phyloP scores from a whole-genome alignment of 1,139 yeast genomes.

The Lodderomyces elongisporus region DNA sequence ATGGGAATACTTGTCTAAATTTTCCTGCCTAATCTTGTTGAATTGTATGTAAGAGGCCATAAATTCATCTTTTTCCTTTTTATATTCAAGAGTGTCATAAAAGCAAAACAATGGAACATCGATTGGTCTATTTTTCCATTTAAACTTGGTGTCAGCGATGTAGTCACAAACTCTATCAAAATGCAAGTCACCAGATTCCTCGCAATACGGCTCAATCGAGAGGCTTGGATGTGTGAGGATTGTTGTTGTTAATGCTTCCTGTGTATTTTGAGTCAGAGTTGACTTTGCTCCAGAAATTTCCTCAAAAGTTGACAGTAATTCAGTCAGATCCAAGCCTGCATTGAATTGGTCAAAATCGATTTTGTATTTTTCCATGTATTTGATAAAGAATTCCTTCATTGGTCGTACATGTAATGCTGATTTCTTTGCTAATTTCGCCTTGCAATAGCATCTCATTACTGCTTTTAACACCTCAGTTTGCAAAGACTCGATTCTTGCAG shows the following conservation, averaged over 20 bases:
- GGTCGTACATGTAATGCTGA: background rate
- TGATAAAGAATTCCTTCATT: background rate
- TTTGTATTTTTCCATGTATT: background rate
- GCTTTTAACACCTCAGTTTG: background rate
- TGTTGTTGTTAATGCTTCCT: background rate
- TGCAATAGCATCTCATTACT: constrained; percentile 1
- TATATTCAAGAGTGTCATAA: constrained; percentile 8
- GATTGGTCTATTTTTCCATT: constrained; percentile 8
- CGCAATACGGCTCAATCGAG: constrained; percentile 15
- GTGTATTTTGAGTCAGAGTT: no score
- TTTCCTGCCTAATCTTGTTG: constrained; percentile 22
- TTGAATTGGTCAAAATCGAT: background rate
- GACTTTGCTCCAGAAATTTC: background rate
- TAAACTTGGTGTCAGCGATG: constrained; percentile 13
- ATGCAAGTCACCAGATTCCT: constrained; percentile 18
- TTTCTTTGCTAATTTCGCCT: background rate
- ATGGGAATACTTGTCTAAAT: constrained; percentile 18
- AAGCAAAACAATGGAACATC: constrained; percentile 5
- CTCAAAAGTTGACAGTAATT: background rate
- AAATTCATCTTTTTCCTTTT: constrained; percentile 13
- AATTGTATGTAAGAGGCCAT: constrained; percentile 21
- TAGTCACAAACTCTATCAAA: constrained; percentile 20
- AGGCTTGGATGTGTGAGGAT: background rate
- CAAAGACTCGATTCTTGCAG: no score
- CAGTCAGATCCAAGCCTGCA: background rate